Evolutionary conservation across 2,329 filamentous ascomycete genomes (phyloP), one percentile per base, ranked within the genome.

Genomic region (Geosmithia morbida): DNA sequence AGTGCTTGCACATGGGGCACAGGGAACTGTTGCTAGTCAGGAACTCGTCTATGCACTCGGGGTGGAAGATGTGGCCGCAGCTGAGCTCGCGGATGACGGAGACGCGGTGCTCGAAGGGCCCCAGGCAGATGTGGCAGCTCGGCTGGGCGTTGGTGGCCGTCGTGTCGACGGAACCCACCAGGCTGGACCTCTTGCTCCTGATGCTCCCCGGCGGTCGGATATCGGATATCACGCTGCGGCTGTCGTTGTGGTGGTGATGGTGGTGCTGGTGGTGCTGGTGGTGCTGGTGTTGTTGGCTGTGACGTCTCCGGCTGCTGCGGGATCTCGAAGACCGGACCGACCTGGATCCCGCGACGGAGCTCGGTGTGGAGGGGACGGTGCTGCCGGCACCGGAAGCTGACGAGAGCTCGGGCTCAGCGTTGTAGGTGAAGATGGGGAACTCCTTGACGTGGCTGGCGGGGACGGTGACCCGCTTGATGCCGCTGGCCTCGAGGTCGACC

Each of bases 31-130:
- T 83, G 48, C 80, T 73, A 42, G 75, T 72, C 13, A 97, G 70
- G 56, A 92, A 95, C 19, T 81, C 76, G 58, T 97, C 89, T 52
- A 97, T 89, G 58, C 92, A 98, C 53, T 85, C 83, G 0, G 86
- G 83, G 54, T 98, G 90, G 63, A 89, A 98, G 48, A 97, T 90
- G 60, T 98, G 92, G 1, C 84, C 81, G 56, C 92, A 98, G 0
- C 87, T 80, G 2, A 97, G 70, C 63, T 96, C 85, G 48, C 88
- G 83, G 48, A 97, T 88, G 18, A 80, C 75, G 0, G 85, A 83
- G 17, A 72, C 66, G 39, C 77, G 75, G 16, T 79, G 74, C 26
- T 83, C 73, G 57, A 87, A 97, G 50, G 86, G 79, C 48, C 87
- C 85, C 1, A 94, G 72, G 59, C 92, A 98, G 47, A 97, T 95